A percentile compares a stretch with the other conserved stretches of the same genome.
Conservation (phyloP, 352 stramenopile genomes). For the Pythium dissotocum region DNA sequence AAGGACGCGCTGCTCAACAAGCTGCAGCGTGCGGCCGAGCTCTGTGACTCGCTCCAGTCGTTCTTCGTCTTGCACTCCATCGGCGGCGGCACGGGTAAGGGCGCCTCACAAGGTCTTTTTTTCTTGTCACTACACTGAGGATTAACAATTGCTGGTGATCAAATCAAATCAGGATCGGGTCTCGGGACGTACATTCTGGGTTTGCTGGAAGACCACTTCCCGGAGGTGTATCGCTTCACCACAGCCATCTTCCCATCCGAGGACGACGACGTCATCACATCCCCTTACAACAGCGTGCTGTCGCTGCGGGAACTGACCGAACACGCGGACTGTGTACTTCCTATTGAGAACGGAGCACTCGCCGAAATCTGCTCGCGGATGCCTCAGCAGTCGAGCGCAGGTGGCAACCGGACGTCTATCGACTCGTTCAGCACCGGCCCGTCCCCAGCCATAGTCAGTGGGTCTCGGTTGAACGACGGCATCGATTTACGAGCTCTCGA, state of each 20-base stretch:
- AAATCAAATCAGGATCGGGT: conserved; percentile 56
- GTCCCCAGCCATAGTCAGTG: conserved; percentile 26
- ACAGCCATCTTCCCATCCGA: conserved; percentile 81
- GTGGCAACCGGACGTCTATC: not conserved
- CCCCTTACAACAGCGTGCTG: conserved; percentile 92
- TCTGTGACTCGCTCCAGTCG: conserved; percentile 90
- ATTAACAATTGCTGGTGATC: not conserved
- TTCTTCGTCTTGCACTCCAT: conserved; percentile 94
- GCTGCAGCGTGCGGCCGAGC: conserved; percentile 68
- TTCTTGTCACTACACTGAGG: not conserved
- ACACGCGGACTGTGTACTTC: conserved; percentile 89
- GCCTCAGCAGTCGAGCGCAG: not conserved
- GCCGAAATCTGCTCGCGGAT: conserved; percentile 49
- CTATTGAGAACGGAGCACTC: conserved; percentile 91
- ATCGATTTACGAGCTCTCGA: conserved; percentile 55
- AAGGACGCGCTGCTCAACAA: conserved; percentile 75
- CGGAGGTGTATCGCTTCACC: conserved; percentile 83
- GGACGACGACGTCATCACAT: conserved; percentile 93
- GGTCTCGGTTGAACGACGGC: conserved; percentile 43
- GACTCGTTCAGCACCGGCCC: not conserved
- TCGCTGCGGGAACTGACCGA: conserved; percentile 80
- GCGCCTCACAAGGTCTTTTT: not conserved
- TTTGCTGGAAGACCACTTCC: conserved; percentile 84
- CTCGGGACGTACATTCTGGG: conserved; percentile 89
- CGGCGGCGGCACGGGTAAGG: conserved; percentile 82